Percentiles rank a stretch among this genome's conserved stretches.
Evolutionary conservation across 192 early-diverging fungal genomes (phyloP).

Genomic region (Backusella parvicylindrica): DNA sequence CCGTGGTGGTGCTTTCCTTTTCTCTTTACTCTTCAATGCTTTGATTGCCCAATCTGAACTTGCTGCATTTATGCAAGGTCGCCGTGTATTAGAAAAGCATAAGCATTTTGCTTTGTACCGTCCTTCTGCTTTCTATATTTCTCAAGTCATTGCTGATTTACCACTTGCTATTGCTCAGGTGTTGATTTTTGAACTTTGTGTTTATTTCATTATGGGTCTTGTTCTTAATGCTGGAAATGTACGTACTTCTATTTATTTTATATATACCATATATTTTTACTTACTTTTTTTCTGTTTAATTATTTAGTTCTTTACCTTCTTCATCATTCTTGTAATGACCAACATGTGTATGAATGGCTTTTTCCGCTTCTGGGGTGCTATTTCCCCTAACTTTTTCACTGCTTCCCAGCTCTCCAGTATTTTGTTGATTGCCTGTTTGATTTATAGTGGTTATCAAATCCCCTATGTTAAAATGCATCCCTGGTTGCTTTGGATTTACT

Average conservation of each 20-base stretch:
- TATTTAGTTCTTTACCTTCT: constrained; percentile 50
- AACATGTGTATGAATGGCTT: constrained; percentile 56
- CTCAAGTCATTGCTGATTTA: constrained; percentile 57
- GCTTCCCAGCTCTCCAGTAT: constrained; percentile 55
- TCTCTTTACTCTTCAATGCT: constrained; percentile 66
- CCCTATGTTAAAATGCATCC: constrained; percentile 57
- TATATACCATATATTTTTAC: not conserved
- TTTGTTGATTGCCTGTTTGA: constrained; percentile 49
- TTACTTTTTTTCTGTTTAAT: not conserved
- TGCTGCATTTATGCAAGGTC: constrained; percentile 63
- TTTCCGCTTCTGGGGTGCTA: constrained; percentile 54
- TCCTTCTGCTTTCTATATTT: constrained; percentile 59
- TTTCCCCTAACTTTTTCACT: constrained; percentile 47
- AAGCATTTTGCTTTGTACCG: constrained; percentile 65
- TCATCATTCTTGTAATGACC: constrained; percentile 56
- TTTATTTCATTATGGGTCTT: constrained; percentile 66
- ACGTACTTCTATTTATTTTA: not conserved
- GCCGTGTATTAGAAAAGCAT: constrained; percentile 70
- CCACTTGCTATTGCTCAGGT: constrained; percentile 51
- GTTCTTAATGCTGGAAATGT: constrained; percentile 48
- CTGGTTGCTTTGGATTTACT: constrained; percentile 60
- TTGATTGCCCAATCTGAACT: constrained; percentile 65
- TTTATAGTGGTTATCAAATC: constrained; percentile 66
- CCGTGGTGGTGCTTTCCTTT: constrained; percentile 69
- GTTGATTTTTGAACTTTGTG: constrained; percentile 54